phyloP scores from a whole-genome alignment of 2,329 filamentous ascomycete species.

The Aspergillus caelatus region DNA sequence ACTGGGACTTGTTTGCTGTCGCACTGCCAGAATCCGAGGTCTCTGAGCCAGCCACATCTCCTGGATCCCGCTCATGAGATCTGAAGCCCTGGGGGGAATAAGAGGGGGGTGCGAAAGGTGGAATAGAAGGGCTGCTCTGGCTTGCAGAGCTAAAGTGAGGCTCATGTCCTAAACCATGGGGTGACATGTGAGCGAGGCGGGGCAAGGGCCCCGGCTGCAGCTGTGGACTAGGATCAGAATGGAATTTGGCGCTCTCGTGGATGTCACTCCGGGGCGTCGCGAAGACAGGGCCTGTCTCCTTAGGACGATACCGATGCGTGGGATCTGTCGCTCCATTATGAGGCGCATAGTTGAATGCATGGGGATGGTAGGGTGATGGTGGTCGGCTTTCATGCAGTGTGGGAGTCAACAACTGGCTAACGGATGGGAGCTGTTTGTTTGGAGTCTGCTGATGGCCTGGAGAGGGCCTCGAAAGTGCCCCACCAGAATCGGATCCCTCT shows the following conservation, averaged over 20 bases:
- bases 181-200: constrained; percentile 34
- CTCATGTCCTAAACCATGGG: constrained; percentile 26
- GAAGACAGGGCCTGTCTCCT: constrained; percentile 21
- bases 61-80: constrained; percentile 18
- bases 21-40: constrained; percentile 5
- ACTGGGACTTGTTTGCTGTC: constrained; percentile 13
- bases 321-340: constrained; percentile 22
- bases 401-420: constrained; percentile 44
- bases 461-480: constrained; percentile 13
- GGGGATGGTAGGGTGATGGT: constrained; percentile 32
- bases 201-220: constrained; percentile 29
- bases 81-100: constrained; percentile 19
- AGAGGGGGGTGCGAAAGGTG: constrained; percentile 23
- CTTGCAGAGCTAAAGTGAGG: constrained; percentile 22
- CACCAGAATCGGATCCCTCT: constrained; percentile 27
- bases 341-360: constrained; percentile 22
- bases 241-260: constrained; percentile 21
- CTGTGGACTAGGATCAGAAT: constrained; percentile 23
- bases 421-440: constrained; percentile 41
- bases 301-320: constrained; percentile 23
- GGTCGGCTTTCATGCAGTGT: constrained; percentile 29
- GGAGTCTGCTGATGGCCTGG: constrained; percentile 16
- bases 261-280: constrained; percentile 16
- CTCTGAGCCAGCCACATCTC: constrained; percentile 12
- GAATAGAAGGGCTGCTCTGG: constrained; percentile 23